phyloP scores from a whole-genome alignment of 257 asterid species.

The Solanum pimpinellifolium region DNA sequence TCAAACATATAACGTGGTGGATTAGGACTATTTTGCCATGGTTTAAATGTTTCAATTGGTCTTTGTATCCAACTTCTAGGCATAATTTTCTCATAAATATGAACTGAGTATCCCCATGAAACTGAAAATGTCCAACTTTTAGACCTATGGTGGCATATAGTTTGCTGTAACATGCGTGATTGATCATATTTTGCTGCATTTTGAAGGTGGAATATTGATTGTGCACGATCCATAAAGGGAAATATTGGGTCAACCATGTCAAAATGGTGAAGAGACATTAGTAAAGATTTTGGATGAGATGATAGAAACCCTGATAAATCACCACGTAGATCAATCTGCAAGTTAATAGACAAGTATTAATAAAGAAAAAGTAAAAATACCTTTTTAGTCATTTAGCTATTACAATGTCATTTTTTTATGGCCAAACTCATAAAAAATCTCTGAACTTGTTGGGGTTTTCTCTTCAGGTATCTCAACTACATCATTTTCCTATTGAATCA shows the following conservation, averaged over 20 bases:
- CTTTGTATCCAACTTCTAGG: slow-evolving; percentile 23
- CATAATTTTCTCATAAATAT: slow-evolving; percentile 23
- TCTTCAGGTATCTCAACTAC: too few relatives aligned
- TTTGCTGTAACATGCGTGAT: slow-evolving; percentile 30
- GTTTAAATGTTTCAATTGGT: slow-evolving; percentile 45
- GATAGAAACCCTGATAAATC: slow-evolving; percentile 21
- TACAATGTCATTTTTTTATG: background rate
- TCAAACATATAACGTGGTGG: slow-evolving; percentile 51
- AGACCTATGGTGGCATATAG: slow-evolving; percentile 18
- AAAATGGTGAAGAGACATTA: slow-evolving; percentile 29
- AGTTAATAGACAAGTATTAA: background rate
- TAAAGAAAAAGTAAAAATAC: background rate
- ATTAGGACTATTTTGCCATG: slow-evolving; percentile 17
- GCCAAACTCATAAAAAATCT: too few relatives aligned
- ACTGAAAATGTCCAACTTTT: slow-evolving; percentile 29
- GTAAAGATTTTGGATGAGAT: slow-evolving; percentile 18
- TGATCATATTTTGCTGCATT: slow-evolving; percentile 25
- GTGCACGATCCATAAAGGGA: slow-evolving; percentile 13
- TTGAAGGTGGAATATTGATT: slow-evolving; percentile 19
- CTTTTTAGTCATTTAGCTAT: background rate
- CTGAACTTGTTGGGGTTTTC: too few relatives aligned
- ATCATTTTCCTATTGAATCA: too few relatives aligned
- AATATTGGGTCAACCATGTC: slow-evolving; percentile 22
- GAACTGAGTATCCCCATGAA: slow-evolving; percentile 35
- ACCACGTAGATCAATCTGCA: slow-evolving; percentile 22